phyloP scores from a whole-genome alignment of 805 yeast species.

The Teunomyces funiuensis region DNA sequence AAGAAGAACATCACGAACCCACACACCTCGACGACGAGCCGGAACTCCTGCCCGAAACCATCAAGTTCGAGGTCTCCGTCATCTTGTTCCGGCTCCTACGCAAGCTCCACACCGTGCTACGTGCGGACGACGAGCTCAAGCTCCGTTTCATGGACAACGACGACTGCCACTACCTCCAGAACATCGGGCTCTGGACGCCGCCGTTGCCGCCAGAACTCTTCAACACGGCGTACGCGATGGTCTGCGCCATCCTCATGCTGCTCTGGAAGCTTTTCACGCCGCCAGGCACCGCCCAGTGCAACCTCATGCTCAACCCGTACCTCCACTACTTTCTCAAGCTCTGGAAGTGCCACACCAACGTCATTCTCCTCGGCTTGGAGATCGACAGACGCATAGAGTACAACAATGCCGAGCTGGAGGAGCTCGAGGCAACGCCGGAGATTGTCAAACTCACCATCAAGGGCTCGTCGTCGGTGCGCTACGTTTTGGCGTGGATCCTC shows the following conservation, averaged over 20 bases:
- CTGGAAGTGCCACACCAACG: slow-evolving; percentile 67
- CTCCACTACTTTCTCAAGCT: slow-evolving; percentile 52
- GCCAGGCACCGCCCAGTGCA: slow-evolving; percentile 21
- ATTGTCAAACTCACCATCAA: slow-evolving; percentile 40
- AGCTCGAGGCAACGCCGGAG: slow-evolving; percentile 29
- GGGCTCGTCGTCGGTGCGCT: slow-evolving; percentile 64
- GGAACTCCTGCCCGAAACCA: slow-evolving; percentile 23
- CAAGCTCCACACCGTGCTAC: slow-evolving; percentile 32
- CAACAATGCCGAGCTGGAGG: slow-evolving; percentile 24
- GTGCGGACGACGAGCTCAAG: slow-evolving; percentile 43
- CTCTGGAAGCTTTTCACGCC: slow-evolving; percentile 33
- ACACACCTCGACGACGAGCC: slow-evolving; percentile 2
- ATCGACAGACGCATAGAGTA: slow-evolving; percentile 39
- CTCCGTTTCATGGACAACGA: slow-evolving; percentile 44
- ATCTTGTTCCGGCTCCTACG: slow-evolving; percentile 38
- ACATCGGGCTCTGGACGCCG: slow-evolving; percentile 31
- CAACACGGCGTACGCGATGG: slow-evolving; percentile 29
- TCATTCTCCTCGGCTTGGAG: slow-evolving; percentile 60
- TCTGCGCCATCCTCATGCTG: slow-evolving; percentile 32
- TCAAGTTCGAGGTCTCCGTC: slow-evolving; percentile 35
- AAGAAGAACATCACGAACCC: not conserved
- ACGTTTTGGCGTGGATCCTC: slow-evolving; percentile 58
- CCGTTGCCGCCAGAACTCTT: slow-evolving; percentile 6
- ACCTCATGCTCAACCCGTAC: slow-evolving; percentile 60
- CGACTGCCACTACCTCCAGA: slow-evolving; percentile 23